A percentile compares a stretch with the other conserved stretches of the same genome.
Conservation (phyloP, 2,329 filamentous ascomycete species). For the Diaporthe nobilis region DNA sequence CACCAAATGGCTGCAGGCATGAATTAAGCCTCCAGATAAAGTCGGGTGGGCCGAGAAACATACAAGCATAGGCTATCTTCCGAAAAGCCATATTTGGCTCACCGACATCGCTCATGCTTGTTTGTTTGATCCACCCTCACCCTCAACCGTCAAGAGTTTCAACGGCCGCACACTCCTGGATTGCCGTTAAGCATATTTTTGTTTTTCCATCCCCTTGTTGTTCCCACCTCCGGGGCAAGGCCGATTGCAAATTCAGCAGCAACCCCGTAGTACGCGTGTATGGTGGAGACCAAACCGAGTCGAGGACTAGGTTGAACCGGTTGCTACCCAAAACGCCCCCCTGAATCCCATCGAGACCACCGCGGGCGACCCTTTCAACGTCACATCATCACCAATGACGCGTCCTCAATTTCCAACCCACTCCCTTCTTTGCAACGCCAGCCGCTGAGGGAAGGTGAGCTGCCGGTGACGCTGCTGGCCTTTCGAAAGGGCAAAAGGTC, state of each 20-base stretch:
- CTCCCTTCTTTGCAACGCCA: conserved; percentile 7
- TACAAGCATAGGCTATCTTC: conserved; percentile 10
- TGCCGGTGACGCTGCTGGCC: neutral
- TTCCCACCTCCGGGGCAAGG: conserved; percentile 7
- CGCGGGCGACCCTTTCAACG: conserved; percentile 6
- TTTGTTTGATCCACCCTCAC: conserved; percentile 8
- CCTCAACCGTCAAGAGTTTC: conserved; percentile 18
- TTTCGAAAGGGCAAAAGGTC: neutral
- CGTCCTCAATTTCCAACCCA: conserved; percentile 38
- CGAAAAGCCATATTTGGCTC: conserved; percentile 17
- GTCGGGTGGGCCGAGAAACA: conserved; percentile 1
- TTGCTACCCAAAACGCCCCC: conserved; percentile 14
- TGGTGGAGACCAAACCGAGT: neutral
- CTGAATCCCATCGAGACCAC: conserved; percentile 2
- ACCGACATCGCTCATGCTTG: conserved; percentile 26
- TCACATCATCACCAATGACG: conserved; percentile 33
- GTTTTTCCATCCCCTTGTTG: too few relatives aligned
- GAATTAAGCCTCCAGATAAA: conserved; percentile 26
- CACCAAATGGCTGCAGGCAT: neutral
- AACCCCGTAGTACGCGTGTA: conserved; percentile 29
- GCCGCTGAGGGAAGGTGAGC: conserved; percentile 7
- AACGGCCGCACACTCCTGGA: neutral
- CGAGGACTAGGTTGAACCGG: conserved; percentile 6
- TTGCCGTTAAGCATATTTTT: conserved; percentile 21
- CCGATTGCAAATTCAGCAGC: conserved; percentile 3